Percentiles rank a stretch among this genome's conserved stretches.
Evolutionary conservation across 345 rosid genomes (phyloP).

Genomic region (thale cress (Arabidopsis thaliana)): DNA sequence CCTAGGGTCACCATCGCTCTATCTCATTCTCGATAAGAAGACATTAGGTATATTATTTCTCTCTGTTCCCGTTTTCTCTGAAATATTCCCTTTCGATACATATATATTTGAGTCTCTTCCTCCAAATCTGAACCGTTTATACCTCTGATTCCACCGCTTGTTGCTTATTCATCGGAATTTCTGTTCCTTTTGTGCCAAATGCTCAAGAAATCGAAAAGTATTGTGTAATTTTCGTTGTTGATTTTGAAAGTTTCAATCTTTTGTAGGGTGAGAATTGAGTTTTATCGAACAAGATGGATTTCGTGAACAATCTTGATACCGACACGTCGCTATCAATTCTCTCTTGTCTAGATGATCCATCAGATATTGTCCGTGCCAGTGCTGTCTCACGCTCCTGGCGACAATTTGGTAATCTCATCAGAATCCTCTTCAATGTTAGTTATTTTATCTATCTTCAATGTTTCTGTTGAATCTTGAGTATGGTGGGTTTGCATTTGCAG

Average conservation of each 20-base stretch:
- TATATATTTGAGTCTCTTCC: background rate
- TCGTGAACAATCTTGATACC: slow-evolving; percentile 53
- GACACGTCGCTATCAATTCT: slow-evolving; percentile 62
- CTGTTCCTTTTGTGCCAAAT: background rate
- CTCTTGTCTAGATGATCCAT: slow-evolving; percentile 58
- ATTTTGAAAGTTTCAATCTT: background rate
- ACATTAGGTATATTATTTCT: too few relatives aligned
- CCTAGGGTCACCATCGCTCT: too few relatives aligned
- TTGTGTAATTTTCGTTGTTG: background rate
- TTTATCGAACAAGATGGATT: slow-evolving; percentile 46
- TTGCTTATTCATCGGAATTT: background rate
- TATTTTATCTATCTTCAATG: background rate
- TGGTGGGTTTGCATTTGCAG: slow-evolving; percentile 30
- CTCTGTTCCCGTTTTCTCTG: too few relatives aligned
- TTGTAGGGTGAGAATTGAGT: slow-evolving; percentile 12
- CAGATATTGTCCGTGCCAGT: slow-evolving; percentile 72
- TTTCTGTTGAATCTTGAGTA: background rate
- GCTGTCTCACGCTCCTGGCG: slow-evolving; percentile 76
- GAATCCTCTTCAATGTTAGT: background rate
- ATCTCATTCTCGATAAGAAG: too few relatives aligned
- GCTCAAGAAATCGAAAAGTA: background rate
- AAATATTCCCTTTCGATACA: background rate
- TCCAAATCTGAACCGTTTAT: slow-evolving; percentile 1
- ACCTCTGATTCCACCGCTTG: background rate
- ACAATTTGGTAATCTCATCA: slow-evolving; percentile 58